phyloP scores from a whole-genome alignment of 2,329 filamentous ascomycete species.

The Macrophomina phaseolina region DNA sequence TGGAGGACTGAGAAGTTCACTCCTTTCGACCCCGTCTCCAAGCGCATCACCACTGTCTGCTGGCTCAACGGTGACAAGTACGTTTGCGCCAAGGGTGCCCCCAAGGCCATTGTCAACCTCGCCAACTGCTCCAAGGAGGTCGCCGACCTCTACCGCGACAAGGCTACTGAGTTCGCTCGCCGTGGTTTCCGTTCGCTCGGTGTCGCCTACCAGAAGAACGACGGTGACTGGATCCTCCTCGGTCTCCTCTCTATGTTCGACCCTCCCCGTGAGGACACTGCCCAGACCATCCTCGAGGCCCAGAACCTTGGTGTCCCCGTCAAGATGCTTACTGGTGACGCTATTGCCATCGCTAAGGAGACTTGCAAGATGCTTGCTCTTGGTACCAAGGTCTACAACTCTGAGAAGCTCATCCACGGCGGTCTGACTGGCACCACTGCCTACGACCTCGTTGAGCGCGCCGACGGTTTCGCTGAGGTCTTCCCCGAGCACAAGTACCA shows the following conservation, averaged over 20 bases:
- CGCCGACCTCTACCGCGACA: conserved; percentile 70
- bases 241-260: conserved; percentile 83
- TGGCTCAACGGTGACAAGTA: conserved; percentile 72
- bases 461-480: conserved; percentile 75
- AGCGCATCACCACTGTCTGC: conserved; percentile 75
- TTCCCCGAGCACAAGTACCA: conserved; percentile 80
- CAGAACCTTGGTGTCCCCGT: conserved; percentile 77
- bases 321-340: conserved; percentile 84
- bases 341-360: conserved; percentile 79
- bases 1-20: conserved; percentile 81
- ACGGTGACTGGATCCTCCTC: conserved; percentile 74
- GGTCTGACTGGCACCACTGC: conserved; percentile 75
- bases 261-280: conserved; percentile 78
- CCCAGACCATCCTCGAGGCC: conserved; percentile 77
- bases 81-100: conserved; percentile 77
- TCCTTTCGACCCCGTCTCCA: conserved; percentile 79
- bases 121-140: conserved; percentile 70
- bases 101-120: conserved; percentile 74
- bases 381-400: conserved; percentile 82
- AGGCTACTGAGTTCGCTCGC: conserved; percentile 76
- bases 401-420: conserved; percentile 76
- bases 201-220: conserved; percentile 79
- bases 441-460: conserved; percentile 77
- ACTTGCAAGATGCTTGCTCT: conserved; percentile 83
- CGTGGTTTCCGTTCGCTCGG: conserved; percentile 82